Base-by-base conservation (phyloP, 83 land plant genomes). In the Thuja plicata region DNA sequence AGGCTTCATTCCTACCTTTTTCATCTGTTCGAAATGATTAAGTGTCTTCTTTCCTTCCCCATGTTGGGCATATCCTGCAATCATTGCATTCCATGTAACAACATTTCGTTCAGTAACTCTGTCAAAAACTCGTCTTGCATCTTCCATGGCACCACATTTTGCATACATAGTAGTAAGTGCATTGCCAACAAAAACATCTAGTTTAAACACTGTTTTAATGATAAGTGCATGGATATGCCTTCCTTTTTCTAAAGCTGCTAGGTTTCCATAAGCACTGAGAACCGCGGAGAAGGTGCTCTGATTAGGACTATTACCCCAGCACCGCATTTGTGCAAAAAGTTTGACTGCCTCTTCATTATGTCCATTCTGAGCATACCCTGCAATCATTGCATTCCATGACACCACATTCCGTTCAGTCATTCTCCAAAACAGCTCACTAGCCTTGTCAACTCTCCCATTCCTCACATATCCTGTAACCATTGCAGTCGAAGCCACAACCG, bases 31-130 rank as follows among this genome's bases (percentile, higher is more conserved):
- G 81, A 60, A 95, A 74, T 91, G 71, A 0, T 87, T 57, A 45
- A 95, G 30, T 0, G 97, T 94, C 78, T 91, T 90, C 34, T 85
- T 37, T 70, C 86, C 92, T 80, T 76, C 89, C 7, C 94, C 97
- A 87, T 95, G 91, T 34, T 95, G 95, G 5, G 94, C 94, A 89
- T 90, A 94, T 19, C 96, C 97, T 89, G 93, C 89, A 85, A 94
- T 91, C 37, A 95, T 11, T 50, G 95, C 95, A 93, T 94, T 95
- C 95, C 95, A 95, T 41, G 96, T 89, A 62, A 95, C 94, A 48
- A 92, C 66, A 86, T 92, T 93, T 88, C 87, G 91, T 46, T 81
- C 74, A 38, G n/a, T 50, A n/a, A 92, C 91, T 85, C 88, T 92
- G 16, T 93, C 87, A 87, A 95, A 95, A 41, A 76, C 79, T 27